A percentile compares a stretch with the other conserved stretches of the same genome.
phyloP scores from a whole-genome alignment of 2,329 filamentous ascomycete species.

The Ambrosiella cleistominuta region DNA sequence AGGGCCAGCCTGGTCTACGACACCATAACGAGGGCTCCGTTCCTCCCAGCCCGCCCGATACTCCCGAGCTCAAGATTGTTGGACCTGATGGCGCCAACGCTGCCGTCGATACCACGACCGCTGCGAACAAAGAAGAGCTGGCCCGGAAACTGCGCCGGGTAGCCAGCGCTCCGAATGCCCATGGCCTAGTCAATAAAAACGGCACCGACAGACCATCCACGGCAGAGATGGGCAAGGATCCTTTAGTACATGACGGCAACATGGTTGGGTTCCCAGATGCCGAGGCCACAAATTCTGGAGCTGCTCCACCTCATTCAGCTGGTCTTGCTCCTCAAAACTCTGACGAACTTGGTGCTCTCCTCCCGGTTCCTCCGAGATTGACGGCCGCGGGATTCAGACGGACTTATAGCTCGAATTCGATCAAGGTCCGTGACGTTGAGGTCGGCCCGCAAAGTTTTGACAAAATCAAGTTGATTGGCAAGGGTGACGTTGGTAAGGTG shows the following conservation, averaged over 20 bases:
- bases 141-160: slow-evolving; percentile 85
- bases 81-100: slow-evolving; percentile 38
- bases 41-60: slow-evolving; percentile 82
- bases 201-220: slow-evolving; percentile 57
- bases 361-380: slow-evolving; percentile 44
- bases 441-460: slow-evolving; percentile 92
- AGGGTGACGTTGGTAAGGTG: slow-evolving; percentile 96
- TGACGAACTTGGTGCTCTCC: slow-evolving; percentile 42
- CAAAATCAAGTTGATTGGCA: slow-evolving; percentile 98
- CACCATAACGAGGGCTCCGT: slow-evolving; percentile 92
- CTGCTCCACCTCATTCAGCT: slow-evolving; percentile 18
- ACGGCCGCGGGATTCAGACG: slow-evolving; percentile 65
- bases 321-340: slow-evolving; percentile 26
- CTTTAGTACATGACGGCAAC: slow-evolving; percentile 32
- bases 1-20: slow-evolving; percentile 79
- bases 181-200: slow-evolving; percentile 61
- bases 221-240: slow-evolving; percentile 72
- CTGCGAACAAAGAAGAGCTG: slow-evolving; percentile 79
- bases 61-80: slow-evolving; percentile 59
- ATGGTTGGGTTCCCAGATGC: slow-evolving; percentile 31
- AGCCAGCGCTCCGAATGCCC: slow-evolving; percentile 90
- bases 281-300: slow-evolving; percentile 5
- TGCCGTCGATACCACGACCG: slow-evolving; percentile 45
- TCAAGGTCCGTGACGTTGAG: slow-evolving; percentile 94
- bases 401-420: slow-evolving; percentile 97